A percentile compares a stretch with the other conserved stretches of the same genome.
Evolutionary conservation across 108 stramenopile genomes (phyloP).

Genomic region (Pseudonitzschia delicatissima): DNA sequence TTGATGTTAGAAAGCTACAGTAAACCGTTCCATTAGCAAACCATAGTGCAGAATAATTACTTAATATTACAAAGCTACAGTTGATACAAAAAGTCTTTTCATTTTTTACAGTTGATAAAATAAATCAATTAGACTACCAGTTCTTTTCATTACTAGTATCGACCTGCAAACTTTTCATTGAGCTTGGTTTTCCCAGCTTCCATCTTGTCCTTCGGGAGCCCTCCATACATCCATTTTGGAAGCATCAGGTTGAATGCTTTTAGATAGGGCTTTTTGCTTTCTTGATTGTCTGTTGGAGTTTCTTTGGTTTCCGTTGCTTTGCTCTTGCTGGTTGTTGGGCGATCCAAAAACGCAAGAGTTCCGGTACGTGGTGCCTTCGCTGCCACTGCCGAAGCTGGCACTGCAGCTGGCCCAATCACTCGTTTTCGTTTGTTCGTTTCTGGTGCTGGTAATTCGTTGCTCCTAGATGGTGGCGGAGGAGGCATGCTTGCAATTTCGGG

Average conservation of each 20-base stretch:
- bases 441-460: neutral
- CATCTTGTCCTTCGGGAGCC: slow-evolving; percentile 70
- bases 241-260: neutral
- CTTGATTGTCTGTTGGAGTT: neutral
- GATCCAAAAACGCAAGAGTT: slow-evolving; percentile 26
- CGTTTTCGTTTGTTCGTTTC: slow-evolving; percentile 9
- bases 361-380: slow-evolving; percentile 6
- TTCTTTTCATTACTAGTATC: slow-evolving; percentile 49
- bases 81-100: no score
- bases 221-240: slow-evolving; percentile 70
- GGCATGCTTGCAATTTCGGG: neutral
- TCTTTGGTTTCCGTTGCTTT: neutral
- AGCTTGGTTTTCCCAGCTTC: slow-evolving; percentile 75
- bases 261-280: neutral
- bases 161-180: slow-evolving; percentile 81
- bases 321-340: slow-evolving; percentile 1
- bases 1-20: no score
- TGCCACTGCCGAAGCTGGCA: neutral
- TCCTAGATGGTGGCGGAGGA: slow-evolving; percentile 15
- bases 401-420: neutral
- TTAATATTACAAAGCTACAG: neutral
- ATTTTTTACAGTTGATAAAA: no score
- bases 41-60: neutral
- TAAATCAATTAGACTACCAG: no score
- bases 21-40: no score